Conservation (phyloP, 2,329 filamentous ascomycete genomes). For the Coleophoma cylindrospora region DNA sequence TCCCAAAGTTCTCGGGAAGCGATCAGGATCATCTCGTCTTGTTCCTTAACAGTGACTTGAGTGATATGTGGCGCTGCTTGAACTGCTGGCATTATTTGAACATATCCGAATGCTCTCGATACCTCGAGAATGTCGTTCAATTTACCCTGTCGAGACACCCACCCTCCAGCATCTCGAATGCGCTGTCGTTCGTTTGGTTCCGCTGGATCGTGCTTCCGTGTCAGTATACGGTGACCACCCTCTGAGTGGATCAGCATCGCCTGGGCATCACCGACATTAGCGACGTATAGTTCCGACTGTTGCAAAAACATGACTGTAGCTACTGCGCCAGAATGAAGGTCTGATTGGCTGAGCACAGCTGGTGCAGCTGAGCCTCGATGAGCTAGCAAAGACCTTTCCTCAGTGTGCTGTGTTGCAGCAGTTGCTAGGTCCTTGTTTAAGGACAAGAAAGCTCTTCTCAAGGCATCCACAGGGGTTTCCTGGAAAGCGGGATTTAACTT, state of each 20-base stretch:
- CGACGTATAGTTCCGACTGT: conserved; percentile 85
- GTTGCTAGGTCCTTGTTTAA: conserved; percentile 94
- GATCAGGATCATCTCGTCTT: conserved; percentile 89
- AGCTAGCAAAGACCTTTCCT: conserved; percentile 61
- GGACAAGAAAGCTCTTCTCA: conserved; percentile 79
- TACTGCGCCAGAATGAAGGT: conserved; percentile 84
- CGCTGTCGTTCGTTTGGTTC: conserved; percentile 78
- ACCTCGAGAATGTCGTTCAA: conserved; percentile 89
- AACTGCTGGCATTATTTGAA: conserved; percentile 85
- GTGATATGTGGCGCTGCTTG: conserved; percentile 84
- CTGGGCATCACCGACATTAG: conserved; percentile 92
- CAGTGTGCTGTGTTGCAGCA: conserved; percentile 72
- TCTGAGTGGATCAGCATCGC: conserved; percentile 93
- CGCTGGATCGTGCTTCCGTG: conserved; percentile 88
- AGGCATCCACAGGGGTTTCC: conserved; percentile 77
- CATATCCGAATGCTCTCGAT: conserved; percentile 91
- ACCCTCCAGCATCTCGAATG: conserved; percentile 91
- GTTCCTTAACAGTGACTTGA: conserved; percentile 73
- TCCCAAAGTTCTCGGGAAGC: conserved; percentile 95
- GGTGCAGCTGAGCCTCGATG: conserved; percentile 69
- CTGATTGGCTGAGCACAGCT: conserved; percentile 80
- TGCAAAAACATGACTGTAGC: conserved; percentile 89
- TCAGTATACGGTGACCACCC: conserved; percentile 76
- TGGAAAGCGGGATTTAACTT: conserved; percentile 58
- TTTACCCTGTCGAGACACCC: conserved; percentile 90